Evolutionary conservation across 2,329 filamentous ascomycete genomes (phyloP).

Genomic region (Diaporthe sp.): DNA sequence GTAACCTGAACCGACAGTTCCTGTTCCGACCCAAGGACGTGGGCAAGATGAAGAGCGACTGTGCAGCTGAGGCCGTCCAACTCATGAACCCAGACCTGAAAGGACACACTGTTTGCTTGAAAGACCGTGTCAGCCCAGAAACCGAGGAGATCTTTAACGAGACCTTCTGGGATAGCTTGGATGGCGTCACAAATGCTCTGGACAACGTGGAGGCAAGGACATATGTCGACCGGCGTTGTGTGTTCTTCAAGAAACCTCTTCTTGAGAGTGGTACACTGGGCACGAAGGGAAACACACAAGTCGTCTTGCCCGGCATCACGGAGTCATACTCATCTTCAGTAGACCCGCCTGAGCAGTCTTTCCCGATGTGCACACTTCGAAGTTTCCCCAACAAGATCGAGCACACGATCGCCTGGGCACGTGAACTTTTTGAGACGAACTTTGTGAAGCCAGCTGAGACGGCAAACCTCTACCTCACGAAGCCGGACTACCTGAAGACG

Average conservation of each 20-base stretch:
- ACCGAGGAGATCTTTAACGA: slow-evolving; percentile 97
- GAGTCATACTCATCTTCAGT: slow-evolving; percentile 96
- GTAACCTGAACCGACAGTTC: slow-evolving; percentile 98
- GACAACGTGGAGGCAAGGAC: slow-evolving; percentile 98
- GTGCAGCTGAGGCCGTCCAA: slow-evolving; percentile 89
- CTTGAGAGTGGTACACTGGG: slow-evolving; percentile 98
- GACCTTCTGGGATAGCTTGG: slow-evolving; percentile 87
- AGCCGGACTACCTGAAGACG: slow-evolving; percentile 89
- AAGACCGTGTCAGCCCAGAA: slow-evolving; percentile 90
- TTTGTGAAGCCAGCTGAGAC: slow-evolving; percentile 96
- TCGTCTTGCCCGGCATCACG: slow-evolving; percentile 89
- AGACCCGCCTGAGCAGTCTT: slow-evolving; percentile 97
- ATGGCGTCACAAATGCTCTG: slow-evolving; percentile 95
- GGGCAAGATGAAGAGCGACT: slow-evolving; percentile 96
- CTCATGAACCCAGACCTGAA: slow-evolving; percentile 94
- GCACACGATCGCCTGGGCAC: slow-evolving; percentile 98
- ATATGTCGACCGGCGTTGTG: slow-evolving; percentile 95
- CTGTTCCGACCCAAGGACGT: slow-evolving; percentile 95
- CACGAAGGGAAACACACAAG: slow-evolving; percentile 98
- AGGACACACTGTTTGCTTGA: slow-evolving; percentile 87
- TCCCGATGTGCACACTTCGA: slow-evolving; percentile 97
- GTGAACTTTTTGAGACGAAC: slow-evolving; percentile 93
- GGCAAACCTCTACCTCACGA: slow-evolving; percentile 92
- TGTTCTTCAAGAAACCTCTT: slow-evolving; percentile 97
- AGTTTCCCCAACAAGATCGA: slow-evolving; percentile 99